Percentiles rank a stretch among this genome's conserved stretches.
Evolutionary conservation across 108 stramenopile genomes (phyloP).

Genomic region (Pseudonitzschia delicatissima): DNA sequence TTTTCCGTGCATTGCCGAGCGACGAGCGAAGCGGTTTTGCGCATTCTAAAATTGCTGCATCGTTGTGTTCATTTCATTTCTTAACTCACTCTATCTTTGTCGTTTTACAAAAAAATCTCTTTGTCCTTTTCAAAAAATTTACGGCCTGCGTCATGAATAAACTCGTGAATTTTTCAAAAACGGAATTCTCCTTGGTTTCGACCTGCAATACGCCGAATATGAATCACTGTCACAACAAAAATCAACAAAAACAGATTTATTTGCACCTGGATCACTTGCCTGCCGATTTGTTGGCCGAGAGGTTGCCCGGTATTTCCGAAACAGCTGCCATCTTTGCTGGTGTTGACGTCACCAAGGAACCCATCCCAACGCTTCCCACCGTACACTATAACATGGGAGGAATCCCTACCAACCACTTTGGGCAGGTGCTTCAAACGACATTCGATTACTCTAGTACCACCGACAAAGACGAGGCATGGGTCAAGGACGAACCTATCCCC

Average conservation of each 20-base stretch:
- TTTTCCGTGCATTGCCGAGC: not conserved
- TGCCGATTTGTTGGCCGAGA: conserved; percentile 93
- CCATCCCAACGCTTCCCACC: conserved; percentile 95
- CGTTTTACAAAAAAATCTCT: no score
- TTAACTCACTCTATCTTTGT: no score
- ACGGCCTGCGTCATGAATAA: not conserved
- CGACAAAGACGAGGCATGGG: conserved; percentile 18
- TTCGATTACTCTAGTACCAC: conserved; percentile 44
- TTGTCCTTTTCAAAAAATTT: no score
- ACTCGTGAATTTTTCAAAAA: not conserved
- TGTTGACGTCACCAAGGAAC: conserved; percentile 99
- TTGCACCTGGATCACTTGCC: conserved; percentile 99
- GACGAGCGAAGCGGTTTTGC: not conserved
- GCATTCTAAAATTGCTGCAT: no score
- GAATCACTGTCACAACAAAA: no score
- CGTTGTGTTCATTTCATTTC: not conserved
- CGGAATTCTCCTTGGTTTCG: not conserved
- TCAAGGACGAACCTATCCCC: conserved; percentile 87
- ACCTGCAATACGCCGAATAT: not conserved
- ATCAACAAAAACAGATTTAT: conserved; percentile 86
- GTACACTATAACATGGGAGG: conserved; percentile 98
- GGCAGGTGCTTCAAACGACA: conserved; percentile 90
- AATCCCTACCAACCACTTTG: conserved; percentile 96
- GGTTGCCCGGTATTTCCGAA: conserved; percentile 97
- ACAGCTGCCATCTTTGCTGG: conserved; percentile 99